Percentiles rank a stretch among this genome's conserved stretches.
Evolutionary conservation across 2,329 filamentous ascomycete species (phyloP).

Genomic region (Hypocreales sp.): DNA sequence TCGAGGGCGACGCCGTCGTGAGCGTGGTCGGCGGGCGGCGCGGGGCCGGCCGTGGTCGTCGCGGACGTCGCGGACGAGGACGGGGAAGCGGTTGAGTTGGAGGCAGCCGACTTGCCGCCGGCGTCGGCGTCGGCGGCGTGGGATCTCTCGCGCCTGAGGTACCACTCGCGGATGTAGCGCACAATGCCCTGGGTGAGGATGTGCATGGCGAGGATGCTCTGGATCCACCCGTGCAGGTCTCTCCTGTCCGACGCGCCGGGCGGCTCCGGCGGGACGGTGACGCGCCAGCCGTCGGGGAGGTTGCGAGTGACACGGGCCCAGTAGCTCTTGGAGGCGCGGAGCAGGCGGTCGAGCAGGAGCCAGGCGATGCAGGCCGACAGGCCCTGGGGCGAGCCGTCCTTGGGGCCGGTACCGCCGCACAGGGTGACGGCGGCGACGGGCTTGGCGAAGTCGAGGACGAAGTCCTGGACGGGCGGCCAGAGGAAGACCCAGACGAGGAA

Average conservation of each 20-base stretch:
- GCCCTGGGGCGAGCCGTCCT: slow-evolving; percentile 54
- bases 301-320: slow-evolving; percentile 30
- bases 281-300: slow-evolving; percentile 29
- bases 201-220: slow-evolving; percentile 57
- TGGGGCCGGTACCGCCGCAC: slow-evolving; percentile 61
- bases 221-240: slow-evolving; percentile 47
- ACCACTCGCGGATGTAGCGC: slow-evolving; percentile 55
- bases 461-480: slow-evolving; percentile 74
- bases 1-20: slow-evolving; percentile 28
- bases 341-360: slow-evolving; percentile 40
- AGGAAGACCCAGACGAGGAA: slow-evolving; percentile 77
- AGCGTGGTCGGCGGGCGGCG: background rate
- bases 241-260: slow-evolving; percentile 26
- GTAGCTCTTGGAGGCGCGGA: slow-evolving; percentile 31
- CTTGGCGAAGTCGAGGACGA: slow-evolving; percentile 80
- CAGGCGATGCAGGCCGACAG: slow-evolving; percentile 57
- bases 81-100: background rate
- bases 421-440: slow-evolving; percentile 85
- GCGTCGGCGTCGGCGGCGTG: slow-evolving; percentile 16
- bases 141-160: slow-evolving; percentile 42
- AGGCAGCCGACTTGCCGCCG: slow-evolving; percentile 6
- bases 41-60: background rate
- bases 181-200: slow-evolving; percentile 61
- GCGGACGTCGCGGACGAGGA: background rate
- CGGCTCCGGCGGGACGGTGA: slow-evolving; percentile 10